A percentile compares a stretch with the other conserved stretches of the same genome.
These are phyloP conservation scores for Acanthamoeba lenticulata DNA, from an alignment of 208 protist species.

Conservation along the genomic window DNA sequence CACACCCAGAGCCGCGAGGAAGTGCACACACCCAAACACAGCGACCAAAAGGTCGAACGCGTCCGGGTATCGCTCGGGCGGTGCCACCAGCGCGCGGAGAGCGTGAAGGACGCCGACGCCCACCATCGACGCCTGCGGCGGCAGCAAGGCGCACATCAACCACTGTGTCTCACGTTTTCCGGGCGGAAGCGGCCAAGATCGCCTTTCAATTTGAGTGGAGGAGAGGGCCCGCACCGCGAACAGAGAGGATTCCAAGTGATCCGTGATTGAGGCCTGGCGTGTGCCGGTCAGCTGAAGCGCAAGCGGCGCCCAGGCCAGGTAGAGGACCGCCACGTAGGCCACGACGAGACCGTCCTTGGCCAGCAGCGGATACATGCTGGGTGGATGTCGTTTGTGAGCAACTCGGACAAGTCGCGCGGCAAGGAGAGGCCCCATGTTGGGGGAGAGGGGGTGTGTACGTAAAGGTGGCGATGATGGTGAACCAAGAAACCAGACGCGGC, in stretches of 20 bases:
- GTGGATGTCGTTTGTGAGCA: too few relatives aligned
- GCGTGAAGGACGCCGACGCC: slow-evolving; percentile 70
- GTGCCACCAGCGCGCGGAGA: not conserved
- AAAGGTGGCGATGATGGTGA: slow-evolving; percentile 70
- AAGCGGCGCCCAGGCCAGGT: slow-evolving; percentile 2
- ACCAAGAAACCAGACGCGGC: slow-evolving; percentile 1
- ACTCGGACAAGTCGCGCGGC: too few relatives aligned
- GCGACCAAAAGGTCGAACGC: slow-evolving; percentile 78
- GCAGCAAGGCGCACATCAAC: too few relatives aligned
- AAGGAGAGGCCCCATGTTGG: not conserved
- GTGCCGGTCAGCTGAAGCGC: not conserved
- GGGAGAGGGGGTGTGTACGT: slow-evolving; percentile 6
- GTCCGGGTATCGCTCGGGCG: slow-evolving; percentile 76
- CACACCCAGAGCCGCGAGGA: not conserved
- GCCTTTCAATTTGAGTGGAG: not conserved
- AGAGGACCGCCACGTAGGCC: slow-evolving; percentile 72
- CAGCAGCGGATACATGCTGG: slow-evolving; percentile 87
- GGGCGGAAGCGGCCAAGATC: not conserved
- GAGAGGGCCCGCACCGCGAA: not conserved
- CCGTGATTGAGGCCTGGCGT: not conserved
- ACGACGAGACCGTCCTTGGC: slow-evolving; percentile 81
- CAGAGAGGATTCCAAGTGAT: not conserved
- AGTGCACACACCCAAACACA: slow-evolving; percentile 71
- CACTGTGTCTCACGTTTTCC: too few relatives aligned
- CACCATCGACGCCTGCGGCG: slow-evolving; percentile 34